Base-by-base conservation (phyloP, 305 asterid genomes). In the Solanum hybrid region DNA sequence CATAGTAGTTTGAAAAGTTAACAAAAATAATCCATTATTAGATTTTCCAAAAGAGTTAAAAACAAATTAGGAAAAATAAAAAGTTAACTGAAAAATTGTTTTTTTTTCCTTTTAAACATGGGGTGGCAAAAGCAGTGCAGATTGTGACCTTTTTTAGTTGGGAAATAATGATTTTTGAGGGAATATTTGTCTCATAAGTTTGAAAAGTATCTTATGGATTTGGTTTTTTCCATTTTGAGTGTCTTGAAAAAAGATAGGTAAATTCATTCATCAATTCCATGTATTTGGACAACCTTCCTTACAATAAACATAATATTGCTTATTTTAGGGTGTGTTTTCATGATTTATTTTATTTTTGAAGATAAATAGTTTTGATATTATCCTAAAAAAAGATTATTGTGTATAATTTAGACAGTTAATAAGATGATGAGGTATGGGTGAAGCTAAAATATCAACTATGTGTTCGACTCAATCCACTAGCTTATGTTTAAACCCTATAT, bases 1-100 rank as follows among this genome's bases (percentile, higher is more conserved):
- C 89, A 77, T 16, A 91, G 40, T 91, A 90, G 91, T 79, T 79
- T 87, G 89, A 87, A 77, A 87, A 67, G 22, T 46, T 13, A 2
- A n/a, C 64, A 69, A 36, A 16, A 51, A 51, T 51, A 51, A 16
- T 51, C 0, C 22, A 76, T 78, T 35, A n/a, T 9, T 14, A 10
- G 1, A 61, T 67, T 36, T 61, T 67, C n/a, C 14, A 5, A 78
- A 6, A 11, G n/a, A 46, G n/a, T 8, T 71, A 51, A 89, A 85
- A 51, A 29, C 12, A 26, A 24, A 76, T 33, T 33, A 7, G 10
- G 8, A 40, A 42, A 28, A 8, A 10, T 16, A 51, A 82, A 18
- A 28, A 26, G 16, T 16, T 12, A 24, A 29, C 73, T 83, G 67
- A 35, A 14, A 31, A 83, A 29, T 28, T 28, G 39, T 8, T 57